Conservation (phyloP, 208 protist genomes). For the Trichomonas tenax region DNA sequence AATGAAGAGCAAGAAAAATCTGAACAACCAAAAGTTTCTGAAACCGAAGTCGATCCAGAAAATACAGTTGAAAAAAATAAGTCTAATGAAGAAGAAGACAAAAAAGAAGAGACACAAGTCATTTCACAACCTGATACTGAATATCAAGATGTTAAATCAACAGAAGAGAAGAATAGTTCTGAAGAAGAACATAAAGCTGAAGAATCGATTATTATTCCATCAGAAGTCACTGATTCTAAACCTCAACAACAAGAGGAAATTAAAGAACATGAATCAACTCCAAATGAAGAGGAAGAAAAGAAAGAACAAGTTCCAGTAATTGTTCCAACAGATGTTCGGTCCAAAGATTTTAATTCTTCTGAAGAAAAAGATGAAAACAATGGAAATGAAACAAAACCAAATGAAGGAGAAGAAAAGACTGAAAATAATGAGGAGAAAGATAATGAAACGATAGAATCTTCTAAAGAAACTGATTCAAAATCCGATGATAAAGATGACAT, state of each 20-base stretch:
- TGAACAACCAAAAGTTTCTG: neutral
- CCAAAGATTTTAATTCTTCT: too few species aligned
- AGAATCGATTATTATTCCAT: too few species aligned
- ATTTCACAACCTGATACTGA: too few species aligned
- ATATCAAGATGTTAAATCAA: too few species aligned
- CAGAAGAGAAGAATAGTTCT: too few species aligned
- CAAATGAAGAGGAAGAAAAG: neutral
- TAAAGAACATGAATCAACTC: neutral
- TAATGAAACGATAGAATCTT: neutral
- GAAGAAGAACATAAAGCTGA: too few species aligned
- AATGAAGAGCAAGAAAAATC: too few species aligned
- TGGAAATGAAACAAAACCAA: neutral
- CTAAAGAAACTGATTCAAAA: neutral
- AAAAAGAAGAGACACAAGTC: neutral
- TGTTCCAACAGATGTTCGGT: too few species aligned
- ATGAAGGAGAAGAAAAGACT: neutral
- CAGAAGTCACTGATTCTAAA: neutral
- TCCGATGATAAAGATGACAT: too few species aligned
- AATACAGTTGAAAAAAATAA: too few species aligned
- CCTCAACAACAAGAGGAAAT: too few species aligned
- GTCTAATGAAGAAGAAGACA: neutral
- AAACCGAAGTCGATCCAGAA: too few species aligned
- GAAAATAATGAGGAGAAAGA: neutral
- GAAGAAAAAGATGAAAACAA: neutral
- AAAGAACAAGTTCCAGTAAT: neutral